A percentile compares a stretch with the other conserved stretches of the same genome.
Evolutionary conservation across 2,329 filamentous ascomycete species (phyloP).

Genomic region (Xylaria sp.): DNA sequence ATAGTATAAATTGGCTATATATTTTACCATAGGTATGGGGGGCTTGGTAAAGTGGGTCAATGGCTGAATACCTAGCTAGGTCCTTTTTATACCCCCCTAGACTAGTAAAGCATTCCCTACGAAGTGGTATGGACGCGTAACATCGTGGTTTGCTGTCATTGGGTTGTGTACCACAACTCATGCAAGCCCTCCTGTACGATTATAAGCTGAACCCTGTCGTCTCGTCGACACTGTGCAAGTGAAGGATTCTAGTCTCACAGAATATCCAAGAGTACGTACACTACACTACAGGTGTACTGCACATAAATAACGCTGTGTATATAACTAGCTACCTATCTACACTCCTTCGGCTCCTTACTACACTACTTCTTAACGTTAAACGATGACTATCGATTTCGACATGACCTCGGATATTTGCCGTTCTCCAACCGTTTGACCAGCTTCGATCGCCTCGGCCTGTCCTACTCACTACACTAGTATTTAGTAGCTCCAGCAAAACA

Average conservation of each 20-base stretch:
- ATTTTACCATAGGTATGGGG: too few species aligned
- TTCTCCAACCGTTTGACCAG: constrained; percentile 27
- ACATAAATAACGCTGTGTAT: constrained; percentile 9
- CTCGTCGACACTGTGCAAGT: constrained; percentile 33
- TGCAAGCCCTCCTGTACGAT: constrained; percentile 41
- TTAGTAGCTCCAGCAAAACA: constrained; percentile 16
- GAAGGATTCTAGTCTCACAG: constrained; percentile 21
- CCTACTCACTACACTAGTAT: not conserved
- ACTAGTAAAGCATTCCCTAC: constrained; percentile 29
- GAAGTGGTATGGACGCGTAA: constrained; percentile 39
- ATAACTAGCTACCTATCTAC: constrained; percentile 34
- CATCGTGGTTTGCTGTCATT: constrained; percentile 48
- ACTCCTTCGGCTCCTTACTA: too few species aligned
- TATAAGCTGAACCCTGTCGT: constrained; percentile 42
- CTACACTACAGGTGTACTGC: not conserved
- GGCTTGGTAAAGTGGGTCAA: too few species aligned
- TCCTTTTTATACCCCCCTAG: too few species aligned
- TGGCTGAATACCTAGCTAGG: too few species aligned
- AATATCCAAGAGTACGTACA: not conserved
- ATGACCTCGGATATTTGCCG: constrained; percentile 27
- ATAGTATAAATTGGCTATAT: too few species aligned
- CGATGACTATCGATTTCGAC: constrained; percentile 11
- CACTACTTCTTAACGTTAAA: not conserved
- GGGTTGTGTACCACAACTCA: constrained; percentile 44
- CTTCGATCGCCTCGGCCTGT: constrained; percentile 28